Conservation (phyloP, 192 early-diverging fungal species). For the Funneliformis geosporum region DNA sequence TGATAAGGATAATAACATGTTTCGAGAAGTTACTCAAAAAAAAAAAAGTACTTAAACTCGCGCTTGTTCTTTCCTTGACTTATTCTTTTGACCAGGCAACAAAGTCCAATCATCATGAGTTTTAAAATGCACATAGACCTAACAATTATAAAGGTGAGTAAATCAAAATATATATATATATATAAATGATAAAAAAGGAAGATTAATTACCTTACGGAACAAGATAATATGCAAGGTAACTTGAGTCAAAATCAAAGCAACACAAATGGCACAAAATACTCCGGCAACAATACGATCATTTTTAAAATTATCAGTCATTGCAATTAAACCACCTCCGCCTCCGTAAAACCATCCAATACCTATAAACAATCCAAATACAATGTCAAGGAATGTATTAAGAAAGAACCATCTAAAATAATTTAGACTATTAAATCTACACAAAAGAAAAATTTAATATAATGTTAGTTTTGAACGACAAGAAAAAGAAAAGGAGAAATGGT, state of each 20-base stretch:
- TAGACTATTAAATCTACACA: background rate
- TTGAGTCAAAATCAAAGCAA: background rate
- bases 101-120: too few species aligned
- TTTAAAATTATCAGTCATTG: background rate
- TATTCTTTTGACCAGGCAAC: too few species aligned
- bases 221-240: background rate
- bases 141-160: too few species aligned
- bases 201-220: background rate
- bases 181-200: too few species aligned
- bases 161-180: too few species aligned
- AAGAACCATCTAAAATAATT: background rate
- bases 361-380: conserved; percentile 17
- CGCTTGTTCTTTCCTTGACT: too few species aligned
- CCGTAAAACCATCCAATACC: background rate
- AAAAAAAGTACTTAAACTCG: too few species aligned
- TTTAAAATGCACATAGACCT: too few species aligned
- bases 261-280: conserved; percentile 11
- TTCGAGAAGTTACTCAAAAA: too few species aligned
- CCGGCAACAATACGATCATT: background rate
- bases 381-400: background rate
- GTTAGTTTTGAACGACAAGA: background rate
- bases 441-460: background rate
- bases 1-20: too few species aligned
- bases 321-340: conserved; percentile 19
- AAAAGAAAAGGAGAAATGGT: background rate